Conservation (phyloP, 768 basidiomycete species). For the Asterophora parasitica region DNA sequence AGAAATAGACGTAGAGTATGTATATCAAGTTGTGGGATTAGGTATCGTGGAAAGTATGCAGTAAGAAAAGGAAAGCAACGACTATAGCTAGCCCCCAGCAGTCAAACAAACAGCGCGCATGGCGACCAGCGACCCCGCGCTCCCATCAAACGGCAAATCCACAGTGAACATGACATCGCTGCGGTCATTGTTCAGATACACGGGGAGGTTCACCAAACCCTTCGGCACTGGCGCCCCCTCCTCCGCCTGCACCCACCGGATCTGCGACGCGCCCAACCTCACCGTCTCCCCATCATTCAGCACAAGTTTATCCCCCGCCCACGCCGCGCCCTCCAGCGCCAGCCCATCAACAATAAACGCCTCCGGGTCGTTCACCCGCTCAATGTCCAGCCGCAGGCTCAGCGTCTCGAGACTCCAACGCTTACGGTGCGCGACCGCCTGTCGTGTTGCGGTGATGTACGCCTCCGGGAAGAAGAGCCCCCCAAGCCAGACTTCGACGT, state of each 20-base stretch:
- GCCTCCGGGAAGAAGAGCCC: constrained; percentile 96
- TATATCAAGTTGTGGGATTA: background rate
- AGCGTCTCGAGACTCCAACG: constrained; percentile 92
- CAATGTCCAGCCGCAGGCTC: constrained; percentile 74
- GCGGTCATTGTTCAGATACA: constrained; percentile 88
- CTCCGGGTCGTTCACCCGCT: constrained; percentile 68
- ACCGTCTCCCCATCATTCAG: constrained; percentile 85
- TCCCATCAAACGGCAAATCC: constrained; percentile 70
- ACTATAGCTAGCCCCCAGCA: constrained; percentile 67
- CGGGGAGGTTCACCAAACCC: constrained; percentile 73
- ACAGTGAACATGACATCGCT: constrained; percentile 90
- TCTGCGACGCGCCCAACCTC: constrained; percentile 73
- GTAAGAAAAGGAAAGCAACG: too few relatives aligned
- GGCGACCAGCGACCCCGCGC: constrained; percentile 65
- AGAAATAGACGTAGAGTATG: background rate
- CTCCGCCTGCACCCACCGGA: constrained; percentile 76
- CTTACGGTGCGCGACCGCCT: constrained; percentile 91
- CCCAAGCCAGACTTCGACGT: constrained; percentile 87
- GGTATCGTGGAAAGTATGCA: constrained; percentile 12
- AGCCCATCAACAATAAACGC: constrained; percentile 89
- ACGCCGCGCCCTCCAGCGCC: constrained; percentile 81
- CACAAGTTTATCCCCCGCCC: constrained; percentile 62
- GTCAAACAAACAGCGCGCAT: constrained; percentile 91
- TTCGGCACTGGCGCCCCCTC: constrained; percentile 29
- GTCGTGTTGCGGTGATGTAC: constrained; percentile 92